Conservation (phyloP, 2,329 filamentous ascomycete genomes). For the Ascochyta rabiei region DNA sequence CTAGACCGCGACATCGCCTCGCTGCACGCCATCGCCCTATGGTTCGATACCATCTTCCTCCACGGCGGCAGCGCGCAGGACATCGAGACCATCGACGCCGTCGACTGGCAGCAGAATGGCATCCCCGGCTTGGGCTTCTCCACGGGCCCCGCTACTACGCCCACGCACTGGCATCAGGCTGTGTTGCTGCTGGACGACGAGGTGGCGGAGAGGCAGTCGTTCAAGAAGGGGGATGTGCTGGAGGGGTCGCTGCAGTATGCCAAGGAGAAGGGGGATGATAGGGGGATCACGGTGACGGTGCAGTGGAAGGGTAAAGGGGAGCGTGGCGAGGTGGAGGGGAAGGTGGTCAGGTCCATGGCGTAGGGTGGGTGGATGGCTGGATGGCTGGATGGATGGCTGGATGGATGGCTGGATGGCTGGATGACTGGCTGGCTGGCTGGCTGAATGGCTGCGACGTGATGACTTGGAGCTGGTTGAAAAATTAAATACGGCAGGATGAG, state of each 20-base stretch:
- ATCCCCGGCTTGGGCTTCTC: slow-evolving; percentile 78
- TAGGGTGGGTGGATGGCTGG: slow-evolving; percentile 16
- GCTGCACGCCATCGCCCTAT: slow-evolving; percentile 87
- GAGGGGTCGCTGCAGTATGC: slow-evolving; percentile 73
- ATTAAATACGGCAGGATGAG: not conserved
- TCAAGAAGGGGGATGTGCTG: slow-evolving; percentile 66
- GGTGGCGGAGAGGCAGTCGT: slow-evolving; percentile 49
- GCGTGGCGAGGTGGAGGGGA: slow-evolving; percentile 38
- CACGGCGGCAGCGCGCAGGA: slow-evolving; percentile 53
- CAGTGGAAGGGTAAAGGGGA: slow-evolving; percentile 44
- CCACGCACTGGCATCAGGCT: slow-evolving; percentile 92
- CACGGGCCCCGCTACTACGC: slow-evolving; percentile 75
- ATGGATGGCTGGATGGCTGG: too few relatives aligned
- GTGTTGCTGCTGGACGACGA: slow-evolving; percentile 72
- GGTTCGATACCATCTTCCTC: slow-evolving; percentile 94
- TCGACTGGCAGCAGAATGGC: slow-evolving; percentile 64
- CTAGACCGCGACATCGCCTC: slow-evolving; percentile 67
- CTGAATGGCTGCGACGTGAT: not conserved
- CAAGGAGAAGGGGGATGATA: slow-evolving; percentile 59
- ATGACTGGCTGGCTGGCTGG: too few relatives aligned
- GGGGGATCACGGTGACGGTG: slow-evolving; percentile 49
- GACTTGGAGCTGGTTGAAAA: not conserved
- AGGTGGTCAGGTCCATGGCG: slow-evolving; percentile 41
- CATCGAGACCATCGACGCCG: slow-evolving; percentile 57
- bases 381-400: too few relatives aligned